Base-by-base conservation (phyloP, 164 flowering plant species). In the Amborella trichopoda region DNA sequence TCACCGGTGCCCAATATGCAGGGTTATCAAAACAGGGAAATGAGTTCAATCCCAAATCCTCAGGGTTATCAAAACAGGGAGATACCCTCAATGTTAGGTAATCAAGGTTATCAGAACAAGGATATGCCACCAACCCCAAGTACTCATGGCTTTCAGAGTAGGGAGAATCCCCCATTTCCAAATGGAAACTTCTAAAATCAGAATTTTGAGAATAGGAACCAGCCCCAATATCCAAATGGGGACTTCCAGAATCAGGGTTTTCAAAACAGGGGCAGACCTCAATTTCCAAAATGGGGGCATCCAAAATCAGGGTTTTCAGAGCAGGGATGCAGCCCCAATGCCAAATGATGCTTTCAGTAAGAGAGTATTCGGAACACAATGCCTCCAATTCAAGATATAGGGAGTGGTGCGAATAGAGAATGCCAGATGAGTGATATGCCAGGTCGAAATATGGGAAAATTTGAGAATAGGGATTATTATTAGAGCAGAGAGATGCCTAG, bases 1-100 rank as follows among this genome's bases (percentile, higher is more conserved):
- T 30, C 49, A 12, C 28, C 57, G 6, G 21, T 13, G 14, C 49
- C 23, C 5, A 53, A 44, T 46, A 18, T n/a, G n/a, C n/a, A 36
- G 40, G 33, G 28, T 13, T 36, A 21, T 44, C 50, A 53, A 24
- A 44, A 10, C 16, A 44, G 49, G 49, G 49, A 53, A 16, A 38
- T 37, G 26, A n/a, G 49, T 6, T 26, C 57, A 9, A 42, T 44
- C 2, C 6, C 9, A 3, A 39, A 33, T 18, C 39, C 17, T 30
- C 11, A 36, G 25, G 40, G 37, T 26, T 44, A 24, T 21, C 43
- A 34, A 12, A 1, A 3, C 5, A 46, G 44, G 50, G 50, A 53
- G 19, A 43, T 44, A 30, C 40, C 34, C 17, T 37, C 57, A 3
- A 13, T 50, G 26, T n/a, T 13, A n/a, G 28, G 37, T 24, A 37